Evolutionary conservation across 1,284 basidiomycete genomes (phyloP), one percentile per base, ranked within the genome.

Genomic region (Austropuccinia psidii): DNA sequence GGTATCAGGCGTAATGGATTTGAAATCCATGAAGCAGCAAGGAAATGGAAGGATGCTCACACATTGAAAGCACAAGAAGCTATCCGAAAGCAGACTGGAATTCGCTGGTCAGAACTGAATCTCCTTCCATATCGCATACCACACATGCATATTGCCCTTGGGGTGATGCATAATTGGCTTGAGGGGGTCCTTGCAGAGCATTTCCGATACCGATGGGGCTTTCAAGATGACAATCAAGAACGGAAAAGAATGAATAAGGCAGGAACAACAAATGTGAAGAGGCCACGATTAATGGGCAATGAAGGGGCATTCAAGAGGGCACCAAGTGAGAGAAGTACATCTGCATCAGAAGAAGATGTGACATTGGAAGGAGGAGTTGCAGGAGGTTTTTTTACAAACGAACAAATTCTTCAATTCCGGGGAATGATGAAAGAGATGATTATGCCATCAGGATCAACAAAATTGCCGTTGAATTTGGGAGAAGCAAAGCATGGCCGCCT

Each of bases 151-250:
- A 31, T 43, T 68, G 65, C 17, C 1, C 65, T 68, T n/a, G 47
- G 62, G 8, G 24, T 66, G 2, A 33, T 66, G 43, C 62, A 65
- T 21, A 65, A 50, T 65, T 67, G 49, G 65, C 49, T 37, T 37
- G 49, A 67, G 39, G 65, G 49, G 2, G 21, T 55, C 19, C 24
- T 57, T 5, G 31, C 24, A 19, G 13, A 37, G 15, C 50, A 68
- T 15, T 67, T 45, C 27, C 21, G 49, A 33, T 17, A 52, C 13
- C 13, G 49, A 37, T 54, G 64, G 64, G 2, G 19, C 3, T 66
- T 52, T 37, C 9, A 43, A 29, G 27, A 33, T 3, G n/a, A 19
- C 52, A 68, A 68, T 11, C 11, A n/a, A n/a, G 43, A 11, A 11
- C 45, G 1, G 13, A 27, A 6, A 13, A 43, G 3, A 35, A 45